Conservation (phyloP, 164 flowering plant genomes). For the Aristolochia contorta region DNA sequence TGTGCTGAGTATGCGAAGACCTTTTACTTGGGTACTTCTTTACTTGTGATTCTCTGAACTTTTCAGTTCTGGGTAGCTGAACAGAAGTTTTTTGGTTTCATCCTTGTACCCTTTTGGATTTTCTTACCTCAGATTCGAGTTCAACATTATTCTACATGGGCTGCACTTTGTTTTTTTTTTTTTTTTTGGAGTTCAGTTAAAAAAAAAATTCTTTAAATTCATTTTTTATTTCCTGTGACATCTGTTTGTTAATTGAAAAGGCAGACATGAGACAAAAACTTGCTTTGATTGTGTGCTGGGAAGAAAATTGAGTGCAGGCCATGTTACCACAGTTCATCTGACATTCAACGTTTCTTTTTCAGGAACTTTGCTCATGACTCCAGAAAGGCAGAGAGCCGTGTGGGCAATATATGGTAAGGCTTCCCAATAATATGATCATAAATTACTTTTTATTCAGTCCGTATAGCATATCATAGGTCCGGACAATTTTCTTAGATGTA, state of each 20-base stretch:
- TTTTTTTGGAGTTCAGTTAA: too few species aligned
- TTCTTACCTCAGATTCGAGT: too few species aligned
- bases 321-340: too few species aligned
- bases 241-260: too few species aligned
- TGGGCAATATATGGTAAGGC: slow-evolving; percentile 86
- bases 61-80: not conserved
- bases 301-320: not conserved
- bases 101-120: too few species aligned
- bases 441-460: not conserved
- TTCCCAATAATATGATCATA: not conserved
- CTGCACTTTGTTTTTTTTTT: too few species aligned
- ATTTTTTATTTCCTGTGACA: too few species aligned
- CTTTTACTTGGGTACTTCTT: slow-evolving; percentile 22
- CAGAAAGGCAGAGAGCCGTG: slow-evolving; percentile 65
- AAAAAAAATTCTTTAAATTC: too few species aligned
- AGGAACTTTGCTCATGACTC: slow-evolving; percentile 86
- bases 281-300: not conserved
- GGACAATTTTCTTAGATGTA: too few species aligned
- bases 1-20: slow-evolving; percentile 21
- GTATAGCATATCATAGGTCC: not conserved
- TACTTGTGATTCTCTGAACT: not conserved
- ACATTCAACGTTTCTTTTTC: slow-evolving; percentile 4
- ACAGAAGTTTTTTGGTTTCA: not conserved
- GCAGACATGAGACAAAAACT: too few species aligned
- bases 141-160: too few species aligned